These are phyloP conservation scores for Colletotrichum salicis DNA, from an alignment of 2,329 filamentous ascomycete species.

Conservation along the genomic window DNA sequence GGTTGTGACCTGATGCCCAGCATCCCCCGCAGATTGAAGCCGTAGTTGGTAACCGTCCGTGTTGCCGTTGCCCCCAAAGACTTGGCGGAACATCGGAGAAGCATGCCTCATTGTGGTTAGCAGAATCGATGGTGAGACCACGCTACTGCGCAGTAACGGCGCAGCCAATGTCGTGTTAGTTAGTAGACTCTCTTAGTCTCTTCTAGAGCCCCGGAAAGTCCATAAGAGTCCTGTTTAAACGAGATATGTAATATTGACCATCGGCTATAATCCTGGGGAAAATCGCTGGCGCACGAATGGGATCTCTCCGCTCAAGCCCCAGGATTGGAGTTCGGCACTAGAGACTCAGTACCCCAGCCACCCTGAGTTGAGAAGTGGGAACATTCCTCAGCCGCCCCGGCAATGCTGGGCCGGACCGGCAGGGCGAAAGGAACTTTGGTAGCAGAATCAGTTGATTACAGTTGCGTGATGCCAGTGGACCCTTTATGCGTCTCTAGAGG, in stretches of 20 bases:
- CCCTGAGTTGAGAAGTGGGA: background rate
- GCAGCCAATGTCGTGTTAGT: background rate
- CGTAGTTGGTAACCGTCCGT: background rate
- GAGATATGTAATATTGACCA: background rate
- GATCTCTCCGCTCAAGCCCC: slow-evolving; percentile 7
- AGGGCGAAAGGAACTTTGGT: background rate
- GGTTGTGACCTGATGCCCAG: background rate
- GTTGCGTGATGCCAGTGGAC: background rate
- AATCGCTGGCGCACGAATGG: slow-evolving; percentile 18
- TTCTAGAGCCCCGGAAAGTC: background rate
- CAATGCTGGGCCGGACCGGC: background rate
- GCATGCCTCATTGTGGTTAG: slow-evolving; percentile 10
- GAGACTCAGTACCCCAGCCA: slow-evolving; percentile 8
- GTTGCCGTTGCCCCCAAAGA: background rate
- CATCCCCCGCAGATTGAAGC: background rate
- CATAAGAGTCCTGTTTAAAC: background rate
- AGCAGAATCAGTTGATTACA: background rate
- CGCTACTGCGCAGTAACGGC: slow-evolving; percentile 7
- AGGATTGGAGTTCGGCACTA: slow-evolving; percentile 15
- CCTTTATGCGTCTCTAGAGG: background rate
- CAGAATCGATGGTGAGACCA: slow-evolving; percentile 15
- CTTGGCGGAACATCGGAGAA: slow-evolving; percentile 3
- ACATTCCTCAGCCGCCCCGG: background rate
- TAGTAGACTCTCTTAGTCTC: background rate
- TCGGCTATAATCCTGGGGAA: slow-evolving; percentile 3